Evolutionary conservation across 208 protist genomes (phyloP).

Genomic region (Vickermania ingenoplastis): DNA sequence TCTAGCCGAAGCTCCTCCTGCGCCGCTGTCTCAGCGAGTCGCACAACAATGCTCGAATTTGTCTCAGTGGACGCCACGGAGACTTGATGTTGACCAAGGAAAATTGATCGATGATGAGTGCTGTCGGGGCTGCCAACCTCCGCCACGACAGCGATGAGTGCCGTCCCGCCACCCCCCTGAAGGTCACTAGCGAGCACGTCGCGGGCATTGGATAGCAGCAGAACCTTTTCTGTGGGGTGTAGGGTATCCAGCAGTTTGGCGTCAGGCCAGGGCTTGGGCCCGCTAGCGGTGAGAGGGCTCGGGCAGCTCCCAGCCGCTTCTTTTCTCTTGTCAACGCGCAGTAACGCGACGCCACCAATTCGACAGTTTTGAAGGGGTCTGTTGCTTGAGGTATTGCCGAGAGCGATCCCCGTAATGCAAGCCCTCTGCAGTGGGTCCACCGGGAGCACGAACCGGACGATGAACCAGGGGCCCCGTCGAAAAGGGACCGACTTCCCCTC

Average conservation of each 20-base stretch:
- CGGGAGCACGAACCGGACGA: background rate
- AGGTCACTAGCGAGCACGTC: background rate
- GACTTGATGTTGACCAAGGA: constrained; percentile 3
- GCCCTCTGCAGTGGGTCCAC: background rate
- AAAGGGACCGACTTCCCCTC: background rate
- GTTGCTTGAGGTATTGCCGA: background rate
- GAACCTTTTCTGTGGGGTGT: background rate
- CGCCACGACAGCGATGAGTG: background rate
- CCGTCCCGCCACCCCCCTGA: background rate
- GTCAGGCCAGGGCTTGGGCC: background rate
- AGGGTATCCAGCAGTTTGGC: background rate
- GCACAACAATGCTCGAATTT: background rate
- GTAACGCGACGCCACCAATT: background rate
- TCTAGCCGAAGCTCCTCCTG: background rate
- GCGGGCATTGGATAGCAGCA: background rate
- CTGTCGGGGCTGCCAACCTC: background rate
- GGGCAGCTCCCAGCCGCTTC: background rate
- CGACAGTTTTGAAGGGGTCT: background rate
- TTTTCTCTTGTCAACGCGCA: background rate
- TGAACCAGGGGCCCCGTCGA: background rate
- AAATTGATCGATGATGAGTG: background rate
- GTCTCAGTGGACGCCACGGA: background rate
- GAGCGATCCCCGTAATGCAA: background rate
- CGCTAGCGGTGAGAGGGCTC: background rate
- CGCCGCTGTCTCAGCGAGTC: background rate